Evolutionary conservation across 257 asterid species (phyloP).

Genomic region (Solanum lignicaule): DNA sequence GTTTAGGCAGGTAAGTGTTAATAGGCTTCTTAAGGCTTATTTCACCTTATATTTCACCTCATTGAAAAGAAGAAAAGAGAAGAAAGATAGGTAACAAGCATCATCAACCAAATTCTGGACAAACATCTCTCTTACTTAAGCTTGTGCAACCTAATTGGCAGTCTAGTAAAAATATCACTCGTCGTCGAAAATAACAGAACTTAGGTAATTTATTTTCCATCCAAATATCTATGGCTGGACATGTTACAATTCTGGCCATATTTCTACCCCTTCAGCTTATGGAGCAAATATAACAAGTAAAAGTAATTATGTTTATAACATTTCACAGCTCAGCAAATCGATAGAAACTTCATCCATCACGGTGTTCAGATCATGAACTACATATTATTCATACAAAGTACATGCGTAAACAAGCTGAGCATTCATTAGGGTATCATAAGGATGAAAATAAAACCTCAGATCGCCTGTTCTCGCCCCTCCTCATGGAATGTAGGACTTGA

Average conservation of each 20-base stretch:
- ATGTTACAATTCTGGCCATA: not conserved
- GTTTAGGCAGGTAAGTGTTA: not conserved
- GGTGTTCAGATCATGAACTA: not conserved
- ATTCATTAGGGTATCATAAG: not conserved
- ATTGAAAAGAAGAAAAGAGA: not conserved
- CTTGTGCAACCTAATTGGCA: not conserved
- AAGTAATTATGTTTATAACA: not conserved
- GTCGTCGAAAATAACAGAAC: not conserved
- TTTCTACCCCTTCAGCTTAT: not conserved
- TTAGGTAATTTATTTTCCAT: not conserved
- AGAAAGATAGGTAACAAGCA: not conserved
- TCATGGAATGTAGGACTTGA: constrained; percentile 66
- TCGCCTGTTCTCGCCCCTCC: constrained; percentile 50
- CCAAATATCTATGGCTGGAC: not conserved
- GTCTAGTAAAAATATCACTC: not conserved
- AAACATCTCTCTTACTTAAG: not conserved
- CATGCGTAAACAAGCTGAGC: not conserved
- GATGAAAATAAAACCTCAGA: constrained; percentile 53
- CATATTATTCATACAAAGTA: not conserved
- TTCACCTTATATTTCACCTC: not conserved
- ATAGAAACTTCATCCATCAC: not conserved
- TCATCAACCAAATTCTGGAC: not conserved
- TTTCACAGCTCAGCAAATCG: not conserved
- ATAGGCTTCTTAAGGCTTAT: not conserved
- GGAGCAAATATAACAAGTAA: not conserved